Conservation (phyloP, 2,329 filamentous ascomycete genomes). For the Stagonosporopsis cucurbitacearum region DNA sequence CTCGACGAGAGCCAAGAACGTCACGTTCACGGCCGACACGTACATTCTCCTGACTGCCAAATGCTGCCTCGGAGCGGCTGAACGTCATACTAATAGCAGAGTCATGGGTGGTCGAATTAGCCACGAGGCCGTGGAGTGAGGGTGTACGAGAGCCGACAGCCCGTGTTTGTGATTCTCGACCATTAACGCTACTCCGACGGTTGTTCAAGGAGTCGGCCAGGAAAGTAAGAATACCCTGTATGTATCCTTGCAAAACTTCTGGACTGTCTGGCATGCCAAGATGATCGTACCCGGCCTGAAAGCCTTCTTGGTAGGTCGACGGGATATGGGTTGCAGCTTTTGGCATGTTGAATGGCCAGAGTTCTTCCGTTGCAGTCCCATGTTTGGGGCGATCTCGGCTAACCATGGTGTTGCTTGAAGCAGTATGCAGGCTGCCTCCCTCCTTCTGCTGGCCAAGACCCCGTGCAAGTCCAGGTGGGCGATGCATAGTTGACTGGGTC, state of each 20-base stretch:
- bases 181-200: conserved; percentile 17
- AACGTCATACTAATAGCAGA: conserved; percentile 39
- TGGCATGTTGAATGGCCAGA: conserved; percentile 29
- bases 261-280: conserved; percentile 40
- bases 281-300: conserved; percentile 47
- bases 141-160: conserved; percentile 25
- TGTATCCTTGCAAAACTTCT: conserved; percentile 44
- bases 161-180: conserved; percentile 17
- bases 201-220: conserved; percentile 38
- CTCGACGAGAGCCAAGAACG: conserved; percentile 18
- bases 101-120: conserved; percentile 35
- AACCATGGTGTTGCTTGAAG: conserved; percentile 21
- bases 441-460: conserved; percentile 17
- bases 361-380: conserved; percentile 28
- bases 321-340: conserved; percentile 33
- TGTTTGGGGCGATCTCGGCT: conserved; percentile 25
- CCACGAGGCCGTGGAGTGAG: conserved; percentile 38
- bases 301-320: conserved; percentile 48
- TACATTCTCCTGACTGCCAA: conserved; percentile 36
- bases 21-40: conserved; percentile 23
- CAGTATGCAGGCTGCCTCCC: conserved; percentile 8
- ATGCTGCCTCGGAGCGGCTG: conserved; percentile 19
- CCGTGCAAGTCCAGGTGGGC: conserved; percentile 5
- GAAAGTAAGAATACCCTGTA: conserved; percentile 41
- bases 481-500: conserved; percentile 19